Conservation (phyloP, 805 yeast genomes). For the Ogataea neopini region DNA sequence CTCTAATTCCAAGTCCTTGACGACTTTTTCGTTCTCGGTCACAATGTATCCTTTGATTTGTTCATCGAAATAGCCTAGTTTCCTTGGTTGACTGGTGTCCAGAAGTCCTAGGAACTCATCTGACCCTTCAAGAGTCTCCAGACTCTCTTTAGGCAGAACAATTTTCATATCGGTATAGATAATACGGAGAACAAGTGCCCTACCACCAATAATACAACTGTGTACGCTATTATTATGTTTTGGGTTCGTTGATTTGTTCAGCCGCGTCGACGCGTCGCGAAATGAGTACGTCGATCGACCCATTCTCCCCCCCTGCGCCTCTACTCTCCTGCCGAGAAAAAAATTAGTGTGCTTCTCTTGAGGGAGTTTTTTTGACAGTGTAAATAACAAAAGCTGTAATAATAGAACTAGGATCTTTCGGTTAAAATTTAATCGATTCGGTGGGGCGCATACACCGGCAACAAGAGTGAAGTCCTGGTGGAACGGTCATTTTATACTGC, state of each 20-base stretch:
- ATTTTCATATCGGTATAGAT: conserved; percentile 4
- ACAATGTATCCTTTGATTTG: conserved; percentile 13
- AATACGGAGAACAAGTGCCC: too few species aligned
- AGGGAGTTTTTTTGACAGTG: not conserved
- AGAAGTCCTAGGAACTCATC: conserved; percentile 4
- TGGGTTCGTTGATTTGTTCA: not conserved
- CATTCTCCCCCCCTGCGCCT: not conserved
- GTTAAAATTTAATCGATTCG: not conserved
- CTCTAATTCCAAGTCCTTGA: conserved; percentile 12
- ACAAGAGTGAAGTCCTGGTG: too few species aligned
- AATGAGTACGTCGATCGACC: conserved; percentile 1
- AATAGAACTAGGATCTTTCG: not conserved
- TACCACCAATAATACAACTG: too few species aligned
- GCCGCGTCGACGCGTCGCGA: conserved; percentile 2
- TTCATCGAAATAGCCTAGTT: conserved; percentile 22
- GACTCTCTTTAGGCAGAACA: conserved; percentile 1
- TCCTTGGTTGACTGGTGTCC: not conserved
- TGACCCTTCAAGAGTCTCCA: not conserved
- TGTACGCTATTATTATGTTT: too few species aligned
- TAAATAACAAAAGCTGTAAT: not conserved
- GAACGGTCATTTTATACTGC: too few species aligned
- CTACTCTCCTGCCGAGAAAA: too few species aligned
- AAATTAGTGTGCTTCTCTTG: not conserved
- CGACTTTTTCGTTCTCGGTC: conserved; percentile 3
- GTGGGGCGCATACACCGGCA: too few species aligned